Evolutionary conservation across 352 stramenopile species (phyloP).

Genomic region (Phytophthora ramorum): DNA sequence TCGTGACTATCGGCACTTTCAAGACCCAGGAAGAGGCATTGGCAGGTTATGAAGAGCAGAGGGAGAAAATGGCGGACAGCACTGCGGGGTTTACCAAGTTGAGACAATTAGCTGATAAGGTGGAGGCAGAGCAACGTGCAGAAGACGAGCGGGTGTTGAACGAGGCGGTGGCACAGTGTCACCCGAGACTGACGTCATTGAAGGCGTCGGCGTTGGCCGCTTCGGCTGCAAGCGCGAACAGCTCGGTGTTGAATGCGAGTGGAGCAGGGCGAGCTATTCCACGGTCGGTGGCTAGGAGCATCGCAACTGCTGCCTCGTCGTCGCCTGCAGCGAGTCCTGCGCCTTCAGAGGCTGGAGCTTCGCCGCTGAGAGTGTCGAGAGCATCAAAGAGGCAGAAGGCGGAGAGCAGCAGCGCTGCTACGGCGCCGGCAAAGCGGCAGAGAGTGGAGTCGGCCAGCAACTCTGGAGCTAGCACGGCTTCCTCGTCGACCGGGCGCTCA

Average conservation of each 20-base stretch:
- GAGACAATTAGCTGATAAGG: constrained; percentile 27
- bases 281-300: constrained; percentile 15
- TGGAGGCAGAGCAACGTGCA: constrained; percentile 30
- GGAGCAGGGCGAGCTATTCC: neutral
- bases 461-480: constrained; percentile 27
- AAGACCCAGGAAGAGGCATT: constrained; percentile 48
- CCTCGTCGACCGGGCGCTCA: constrained; percentile 32
- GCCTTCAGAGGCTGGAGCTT: constrained; percentile 21
- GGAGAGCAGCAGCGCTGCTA: constrained; percentile 1
- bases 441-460: constrained; percentile 20
- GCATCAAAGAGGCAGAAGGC: constrained; percentile 28
- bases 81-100: constrained; percentile 38
- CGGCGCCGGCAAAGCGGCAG: constrained; percentile 17
- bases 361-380: constrained; percentile 28
- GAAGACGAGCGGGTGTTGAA: constrained; percentile 43
- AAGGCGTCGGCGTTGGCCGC: constrained; percentile 25
- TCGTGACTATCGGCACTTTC: constrained; percentile 48
- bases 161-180: constrained; percentile 50
- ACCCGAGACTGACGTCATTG: constrained; percentile 47
- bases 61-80: constrained; percentile 33
- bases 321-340: constrained; percentile 24
- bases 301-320: constrained; percentile 9
- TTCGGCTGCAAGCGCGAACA: constrained; percentile 3
- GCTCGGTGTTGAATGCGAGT: neutral
- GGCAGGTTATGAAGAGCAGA: constrained; percentile 53